Base-by-base conservation (phyloP, 2,329 filamentous ascomycete genomes). In the Aspergillus fructus region DNA sequence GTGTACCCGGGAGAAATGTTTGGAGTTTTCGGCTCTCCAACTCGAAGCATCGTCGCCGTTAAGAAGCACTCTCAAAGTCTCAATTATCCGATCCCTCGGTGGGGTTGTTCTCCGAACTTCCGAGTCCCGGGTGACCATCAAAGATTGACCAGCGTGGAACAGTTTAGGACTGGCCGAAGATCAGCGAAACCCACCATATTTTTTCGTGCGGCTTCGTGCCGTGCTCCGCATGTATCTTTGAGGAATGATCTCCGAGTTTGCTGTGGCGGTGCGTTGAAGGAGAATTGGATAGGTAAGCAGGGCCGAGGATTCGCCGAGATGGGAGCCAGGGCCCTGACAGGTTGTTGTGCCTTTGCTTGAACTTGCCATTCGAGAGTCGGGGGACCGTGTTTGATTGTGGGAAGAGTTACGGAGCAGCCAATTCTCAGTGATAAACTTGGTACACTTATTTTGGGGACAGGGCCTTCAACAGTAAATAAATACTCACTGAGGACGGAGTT, bases 261-360 rank as follows among this genome's bases (percentile, higher is more conserved):
- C 7, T 48, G 24, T 52, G 49, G 49, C 49, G 49, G 49, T 52
- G 49, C 39, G 23, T 19, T 51, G 12, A 30, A 30, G 27, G 39
- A 2, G 13, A 12, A 17, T 43, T n/a, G 48, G 27, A 11, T 30
- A 4, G 27, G 9, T 11, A 11, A 1, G 9, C 27, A 30, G 27
- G 27, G 27, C 15, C 34, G 34, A 37, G 15, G 34, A 37, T 37
- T 37, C 34, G 34, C 15, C 34, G 34, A 37, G 4, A 37, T n/a
- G 34, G 34, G 15, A 37, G 34, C 5, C 15, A 15, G 12, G 34
- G 13, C 3, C n/a, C 34, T 13, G 34, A 34, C 33, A 34, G 33
- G 33, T 34, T 34, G 11, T 34, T 37, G 34, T 37, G 27, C 8
- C 27, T 30, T 30, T 30, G 27, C 27, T 1, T 30, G 3, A 30